Evolutionary conservation across 768 basidiomycete genomes (phyloP), one percentile per base, ranked within the genome.

Genomic region (Pisolithus marmoratus): DNA sequence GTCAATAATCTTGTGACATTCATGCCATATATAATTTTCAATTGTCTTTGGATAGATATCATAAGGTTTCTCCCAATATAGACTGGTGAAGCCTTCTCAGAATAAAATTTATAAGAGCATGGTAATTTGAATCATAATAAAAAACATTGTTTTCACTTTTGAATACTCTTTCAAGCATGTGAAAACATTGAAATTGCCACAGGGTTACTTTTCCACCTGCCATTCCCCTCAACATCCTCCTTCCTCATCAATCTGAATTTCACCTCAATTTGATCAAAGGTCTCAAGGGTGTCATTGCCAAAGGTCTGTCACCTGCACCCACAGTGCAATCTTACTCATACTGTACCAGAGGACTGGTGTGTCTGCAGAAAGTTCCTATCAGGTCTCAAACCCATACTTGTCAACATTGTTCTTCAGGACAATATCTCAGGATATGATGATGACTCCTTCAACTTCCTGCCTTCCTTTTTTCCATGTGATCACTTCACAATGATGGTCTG

Each of bases 381-480:
- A 0, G 60, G 67, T 5, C 71, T 99, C 57, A 91, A 90, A 56
- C 88, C 88, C 0, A 56, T 81, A 5, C 77, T 98, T 4, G 72
- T 75, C n/a, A 65, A 80, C 9, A 77, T 90, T 37, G 90, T 92
- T 0, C 62, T 90, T 36, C 76, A 83, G 46, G 94, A 94, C 0
- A 82, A 95, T 72, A 78, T 26, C 76, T 89, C n/a, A 87, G 85
- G 94, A 63, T 96, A 95, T 68, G 87, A 91, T 55, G 94, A 95
- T 15, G 81, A 88, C 60, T 95, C 94, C 67, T 97, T 95, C 71
- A 85, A 82, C 60, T 74, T 87, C 19, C 87, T 97, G 82, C 91
- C 94, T 0, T 75, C 70, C 22, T 66, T 95, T 36, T 93, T 98
- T 60, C 92, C 93, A 0, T 98, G 97, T 64, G 98, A 99, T 72